Evolutionary conservation across 176 grass and related monocot genomes (phyloP).

Genomic region (Secale cereale): DNA sequence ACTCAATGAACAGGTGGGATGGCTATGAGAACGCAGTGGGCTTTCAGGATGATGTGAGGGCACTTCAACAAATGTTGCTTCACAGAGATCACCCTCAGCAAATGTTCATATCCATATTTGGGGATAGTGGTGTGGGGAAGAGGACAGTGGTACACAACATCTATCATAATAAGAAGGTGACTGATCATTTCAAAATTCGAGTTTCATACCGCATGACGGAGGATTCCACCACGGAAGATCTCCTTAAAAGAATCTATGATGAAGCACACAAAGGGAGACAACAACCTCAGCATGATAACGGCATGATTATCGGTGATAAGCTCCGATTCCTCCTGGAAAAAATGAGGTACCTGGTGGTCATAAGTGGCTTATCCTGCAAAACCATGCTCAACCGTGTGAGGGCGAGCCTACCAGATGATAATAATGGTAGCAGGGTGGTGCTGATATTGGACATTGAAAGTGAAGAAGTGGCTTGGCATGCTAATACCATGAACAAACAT

Average conservation of each 20-base stretch:
- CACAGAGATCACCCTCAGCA: not conserved
- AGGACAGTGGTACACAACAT: not conserved
- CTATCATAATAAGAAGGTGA: too few species aligned
- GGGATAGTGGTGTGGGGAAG: constrained; percentile 18
- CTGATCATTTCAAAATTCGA: too few species aligned
- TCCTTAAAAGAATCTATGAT: not conserved
- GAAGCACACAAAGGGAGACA: not conserved
- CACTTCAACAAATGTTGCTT: not conserved
- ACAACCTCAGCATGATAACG: too few species aligned
- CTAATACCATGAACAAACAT: not conserved
- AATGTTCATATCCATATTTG: constrained; percentile 16
- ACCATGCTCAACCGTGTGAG: not conserved
- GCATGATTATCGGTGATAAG: not conserved
- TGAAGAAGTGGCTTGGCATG: not conserved
- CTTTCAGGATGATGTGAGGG: not conserved
- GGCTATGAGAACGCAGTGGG: not conserved
- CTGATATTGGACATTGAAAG: constrained; percentile 1
- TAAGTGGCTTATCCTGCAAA: not conserved
- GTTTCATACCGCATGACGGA: not conserved
- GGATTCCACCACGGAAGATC: not conserved
- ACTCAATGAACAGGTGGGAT: not conserved
- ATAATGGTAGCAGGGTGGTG: constrained; percentile 5
- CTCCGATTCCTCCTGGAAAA: not conserved
- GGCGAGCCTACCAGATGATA: not conserved
- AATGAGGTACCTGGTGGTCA: not conserved